phyloP scores from a whole-genome alignment of 192 early-diverging fungal genomes.

The Ambispora gerdemannii region DNA sequence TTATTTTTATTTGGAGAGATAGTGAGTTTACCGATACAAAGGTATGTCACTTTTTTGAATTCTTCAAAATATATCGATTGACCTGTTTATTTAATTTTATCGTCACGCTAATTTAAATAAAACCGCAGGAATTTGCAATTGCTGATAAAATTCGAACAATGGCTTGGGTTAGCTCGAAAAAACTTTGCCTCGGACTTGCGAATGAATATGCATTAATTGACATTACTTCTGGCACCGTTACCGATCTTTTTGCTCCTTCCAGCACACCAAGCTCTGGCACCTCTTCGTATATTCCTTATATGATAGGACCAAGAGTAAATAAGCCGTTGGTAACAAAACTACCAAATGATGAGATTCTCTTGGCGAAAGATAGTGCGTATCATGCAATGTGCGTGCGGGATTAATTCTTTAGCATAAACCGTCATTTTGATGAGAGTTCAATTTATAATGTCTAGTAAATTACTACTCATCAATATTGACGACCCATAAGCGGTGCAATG shows the following conservation, averaged over 20 bases:
- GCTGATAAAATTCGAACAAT: conserved; percentile 72
- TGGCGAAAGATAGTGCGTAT: conserved; percentile 56
- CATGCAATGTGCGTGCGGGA: background rate
- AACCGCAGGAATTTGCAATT: conserved; percentile 61
- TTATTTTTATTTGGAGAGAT: conserved; percentile 75
- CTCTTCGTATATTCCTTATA: conserved; percentile 39
- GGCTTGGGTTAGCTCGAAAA: conserved; percentile 69
- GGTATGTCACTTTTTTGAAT: no score
- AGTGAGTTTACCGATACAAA: conserved; percentile 67
- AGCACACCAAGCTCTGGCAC: conserved; percentile 41
- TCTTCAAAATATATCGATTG: background rate
- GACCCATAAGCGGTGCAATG: background rate
- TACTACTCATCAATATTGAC: background rate
- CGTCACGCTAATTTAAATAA: background rate
- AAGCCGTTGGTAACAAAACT: conserved; percentile 62
- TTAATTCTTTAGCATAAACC: background rate
- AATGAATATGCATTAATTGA: conserved; percentile 64
- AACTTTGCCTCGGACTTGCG: conserved; percentile 63
- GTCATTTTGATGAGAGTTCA: background rate
- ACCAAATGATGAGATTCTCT: conserved; percentile 61
- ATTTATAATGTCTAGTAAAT: no score
- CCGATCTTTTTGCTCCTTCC: conserved; percentile 52
- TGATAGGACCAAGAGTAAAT: conserved; percentile 46
- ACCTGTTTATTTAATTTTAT: background rate
- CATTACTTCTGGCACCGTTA: conserved; percentile 50